phyloP scores from a whole-genome alignment of 768 basidiomycete genomes.

The Suillus subaureus region DNA sequence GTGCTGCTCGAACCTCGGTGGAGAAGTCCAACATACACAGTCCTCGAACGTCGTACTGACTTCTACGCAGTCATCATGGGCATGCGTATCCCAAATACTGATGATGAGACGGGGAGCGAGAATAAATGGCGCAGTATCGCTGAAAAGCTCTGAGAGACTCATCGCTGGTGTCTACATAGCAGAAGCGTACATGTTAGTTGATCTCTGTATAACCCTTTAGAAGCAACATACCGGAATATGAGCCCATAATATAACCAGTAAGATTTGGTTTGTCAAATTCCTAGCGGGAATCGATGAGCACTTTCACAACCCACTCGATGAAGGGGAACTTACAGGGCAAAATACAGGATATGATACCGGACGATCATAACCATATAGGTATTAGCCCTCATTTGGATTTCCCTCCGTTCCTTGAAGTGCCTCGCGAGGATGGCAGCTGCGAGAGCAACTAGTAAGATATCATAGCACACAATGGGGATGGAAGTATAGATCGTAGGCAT shows the following conservation, averaged over 20 bases:
- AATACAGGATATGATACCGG: neutral
- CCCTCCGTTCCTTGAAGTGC: neutral
- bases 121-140: neutral
- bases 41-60: neutral
- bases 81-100: conserved; percentile 2
- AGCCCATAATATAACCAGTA: neutral
- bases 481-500: conserved; percentile 3
- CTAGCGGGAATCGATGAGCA: neutral
- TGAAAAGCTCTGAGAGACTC: neutral
- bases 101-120: conserved; percentile 2
- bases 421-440: neutral
- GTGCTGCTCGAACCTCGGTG: neutral
- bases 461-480: neutral
- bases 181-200: neutral
- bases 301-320: neutral
- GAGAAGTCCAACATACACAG: neutral
- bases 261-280: neutral
- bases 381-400: neutral
- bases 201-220: neutral
- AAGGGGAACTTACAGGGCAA: neutral
- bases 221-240: neutral
- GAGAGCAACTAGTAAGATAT: neutral
- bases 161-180: neutral
- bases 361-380: neutral
- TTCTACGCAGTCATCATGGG: neutral